These are phyloP conservation scores for Neurospora pannonica DNA, from an alignment of 495 filamentous ascomycete species.

Conservation along the genomic window DNA sequence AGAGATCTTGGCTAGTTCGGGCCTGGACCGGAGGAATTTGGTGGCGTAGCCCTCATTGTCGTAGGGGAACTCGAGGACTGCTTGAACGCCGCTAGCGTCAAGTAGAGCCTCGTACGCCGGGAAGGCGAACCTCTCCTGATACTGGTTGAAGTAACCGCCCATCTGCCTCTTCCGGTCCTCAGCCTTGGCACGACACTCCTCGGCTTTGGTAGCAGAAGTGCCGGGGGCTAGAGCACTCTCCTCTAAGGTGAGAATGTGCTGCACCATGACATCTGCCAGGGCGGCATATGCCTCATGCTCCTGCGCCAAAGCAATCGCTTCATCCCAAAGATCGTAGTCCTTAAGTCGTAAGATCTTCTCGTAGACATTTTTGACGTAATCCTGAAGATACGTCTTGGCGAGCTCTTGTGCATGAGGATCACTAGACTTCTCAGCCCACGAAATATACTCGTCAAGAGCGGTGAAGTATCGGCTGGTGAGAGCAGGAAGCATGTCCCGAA, in stretches of 20 bases:
- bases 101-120: constrained; percentile 72
- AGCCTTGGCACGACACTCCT: constrained; percentile 19
- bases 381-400: constrained; percentile 26
- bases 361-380: constrained; percentile 30
- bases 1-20: constrained; percentile 61
- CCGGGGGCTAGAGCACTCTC: constrained; percentile 10
- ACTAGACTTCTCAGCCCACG: constrained; percentile 30
- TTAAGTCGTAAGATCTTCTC: constrained; percentile 43
- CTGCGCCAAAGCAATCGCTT: constrained; percentile 65
- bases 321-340: constrained; percentile 56
- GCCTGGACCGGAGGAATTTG: constrained; percentile 59
- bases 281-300: constrained; percentile 60
- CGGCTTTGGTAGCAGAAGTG: constrained; percentile 13
- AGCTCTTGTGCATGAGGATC: constrained; percentile 22
- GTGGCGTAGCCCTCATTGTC: constrained; percentile 60
- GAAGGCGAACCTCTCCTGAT: constrained; percentile 68
- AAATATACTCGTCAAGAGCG: constrained; percentile 30
- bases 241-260: constrained; percentile 27
- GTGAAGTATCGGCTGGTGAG: constrained; percentile 38
- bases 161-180: constrained; percentile 29
- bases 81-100: constrained; percentile 49
- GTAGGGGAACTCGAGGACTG: constrained; percentile 55
- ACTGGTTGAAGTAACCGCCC: constrained; percentile 58
- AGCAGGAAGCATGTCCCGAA: constrained; percentile 29
- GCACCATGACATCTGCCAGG: constrained; percentile 50